Percentiles rank a stretch among this genome's conserved stretches.
Evolutionary conservation across 768 basidiomycete genomes (phyloP).

Genomic region (Russula ochroleuca): DNA sequence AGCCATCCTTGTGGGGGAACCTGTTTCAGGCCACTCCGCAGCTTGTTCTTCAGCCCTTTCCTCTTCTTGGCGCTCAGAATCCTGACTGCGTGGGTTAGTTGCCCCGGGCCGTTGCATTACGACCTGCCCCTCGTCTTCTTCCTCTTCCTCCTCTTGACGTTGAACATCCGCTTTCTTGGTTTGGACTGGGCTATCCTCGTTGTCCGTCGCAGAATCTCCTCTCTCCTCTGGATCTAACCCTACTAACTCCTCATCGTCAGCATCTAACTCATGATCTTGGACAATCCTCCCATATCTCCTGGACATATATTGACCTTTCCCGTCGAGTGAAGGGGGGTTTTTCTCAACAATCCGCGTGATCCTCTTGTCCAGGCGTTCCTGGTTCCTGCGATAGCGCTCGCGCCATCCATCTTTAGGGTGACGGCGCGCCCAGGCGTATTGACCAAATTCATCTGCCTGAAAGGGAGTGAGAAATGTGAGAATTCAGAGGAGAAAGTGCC

Average conservation of each 20-base stretch:
- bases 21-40: not conserved
- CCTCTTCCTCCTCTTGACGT: slow-evolving; percentile 21
- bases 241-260: not conserved
- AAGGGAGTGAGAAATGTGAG: not conserved
- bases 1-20: not conserved
- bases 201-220: slow-evolving; percentile 6
- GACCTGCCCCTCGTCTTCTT: not conserved
- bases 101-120: not conserved
- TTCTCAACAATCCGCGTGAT: slow-evolving; percentile 24
- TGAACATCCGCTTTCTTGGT: not conserved
- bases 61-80: not conserved
- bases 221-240: not conserved
- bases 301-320: slow-evolving; percentile 18
- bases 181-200: slow-evolving; percentile 3
- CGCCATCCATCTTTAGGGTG: slow-evolving; percentile 29
- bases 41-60: not conserved
- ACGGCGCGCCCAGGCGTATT: slow-evolving; percentile 24
- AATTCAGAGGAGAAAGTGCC: not conserved
- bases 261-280: not conserved
- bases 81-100: not conserved
- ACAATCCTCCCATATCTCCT: slow-evolving; percentile 10
- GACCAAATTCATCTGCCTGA: slow-evolving; percentile 15
- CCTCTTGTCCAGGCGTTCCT: slow-evolving; percentile 18
- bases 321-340: slow-evolving; percentile 16
- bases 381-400: slow-evolving; percentile 30